Base-by-base conservation (phyloP, 768 basidiomycete genomes). In the Pseudohyphozyma bogoriensis region DNA sequence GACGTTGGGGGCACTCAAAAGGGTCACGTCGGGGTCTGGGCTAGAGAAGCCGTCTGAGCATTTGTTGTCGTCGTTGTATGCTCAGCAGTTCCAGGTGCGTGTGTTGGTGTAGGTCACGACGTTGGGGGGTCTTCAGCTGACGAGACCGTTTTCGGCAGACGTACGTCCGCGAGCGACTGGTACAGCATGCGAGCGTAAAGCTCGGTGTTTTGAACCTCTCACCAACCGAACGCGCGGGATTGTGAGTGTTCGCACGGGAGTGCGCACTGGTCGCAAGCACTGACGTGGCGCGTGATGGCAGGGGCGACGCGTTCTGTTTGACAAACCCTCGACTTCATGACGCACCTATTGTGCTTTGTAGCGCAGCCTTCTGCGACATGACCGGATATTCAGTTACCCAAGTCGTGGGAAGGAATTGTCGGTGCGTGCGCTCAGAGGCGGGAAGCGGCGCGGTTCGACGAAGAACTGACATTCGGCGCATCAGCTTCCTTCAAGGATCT, bases 291-390 rank as follows among this genome's bases (percentile, higher is more conserved):
- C 7, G 7, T 2, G 20, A 15, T 6, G 15, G 24, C 47, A 57
- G 56, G 24, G 62, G 62, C 20, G 62, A 63, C 39, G 52, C 57
- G 13, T 63, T 63, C 44, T 52, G 55, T 32, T 39, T 63, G 13
- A 58, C 62, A 26, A 59, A 63, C 53, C 62, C 62, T 28, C 58
- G 55, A 42, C 50, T 58, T 2, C 57, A 47, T 8, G 62, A 59
- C 36, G 42, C 50, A 7, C 62, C 62, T 33, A 59, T 63, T 42
- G 62, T 63, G 3, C 42, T 55, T 28, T 51, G 56, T 36, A 54
- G 51, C 3, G 56, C 61, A 1, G 61, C 61, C 3, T 62, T 62
- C 52, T 62, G 51, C 35, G 40, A 45, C 5, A n/a, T 62, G n/a
- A 62, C 61, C n/a, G 4, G 61, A 22, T 20, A 44, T 20, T 6